These are phyloP conservation scores for Tetracentron sinense DNA, from an alignment of 164 flowering plant genomes.

Conservation along the genomic window DNA sequence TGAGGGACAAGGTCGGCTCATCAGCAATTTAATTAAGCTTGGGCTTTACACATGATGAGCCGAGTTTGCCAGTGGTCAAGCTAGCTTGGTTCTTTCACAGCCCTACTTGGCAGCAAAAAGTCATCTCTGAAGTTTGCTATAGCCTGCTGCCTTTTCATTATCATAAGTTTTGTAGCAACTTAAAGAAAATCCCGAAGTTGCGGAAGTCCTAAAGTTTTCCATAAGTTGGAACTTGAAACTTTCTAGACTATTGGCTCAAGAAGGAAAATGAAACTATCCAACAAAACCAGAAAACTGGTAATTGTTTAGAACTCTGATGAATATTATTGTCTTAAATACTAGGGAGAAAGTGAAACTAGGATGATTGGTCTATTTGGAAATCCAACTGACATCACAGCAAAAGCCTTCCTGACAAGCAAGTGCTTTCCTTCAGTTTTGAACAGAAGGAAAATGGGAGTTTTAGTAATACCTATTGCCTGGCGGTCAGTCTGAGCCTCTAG, in stretches of 20 bases:
- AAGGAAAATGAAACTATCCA: not conserved
- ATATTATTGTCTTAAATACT: too few species aligned
- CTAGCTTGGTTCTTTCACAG: not conserved
- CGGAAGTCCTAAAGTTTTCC: not conserved
- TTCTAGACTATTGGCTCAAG: not conserved
- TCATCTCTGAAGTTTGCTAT: not conserved
- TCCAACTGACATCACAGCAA: too few species aligned
- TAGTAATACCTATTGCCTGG: constrained; percentile 46
- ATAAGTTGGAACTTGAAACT: too few species aligned
- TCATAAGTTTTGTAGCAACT: not conserved
- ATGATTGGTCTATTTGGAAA: too few species aligned
- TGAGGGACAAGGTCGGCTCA: too few species aligned
- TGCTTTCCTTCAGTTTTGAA: too few species aligned
- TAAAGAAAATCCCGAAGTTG: too few species aligned
- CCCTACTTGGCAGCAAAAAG: not conserved
- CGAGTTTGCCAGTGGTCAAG: not conserved
- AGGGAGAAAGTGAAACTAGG: too few species aligned
- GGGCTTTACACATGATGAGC: not conserved
- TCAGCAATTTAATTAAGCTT: not conserved
- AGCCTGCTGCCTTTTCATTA: not conserved
- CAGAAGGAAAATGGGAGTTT: not conserved
- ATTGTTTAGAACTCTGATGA: too few species aligned
- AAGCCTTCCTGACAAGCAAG: too few species aligned
- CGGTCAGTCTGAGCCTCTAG: constrained; percentile 72
- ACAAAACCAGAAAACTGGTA: not conserved